phyloP scores from a whole-genome alignment of 108 stramenopile genomes.

The Hondaea fermentalgiana region DNA sequence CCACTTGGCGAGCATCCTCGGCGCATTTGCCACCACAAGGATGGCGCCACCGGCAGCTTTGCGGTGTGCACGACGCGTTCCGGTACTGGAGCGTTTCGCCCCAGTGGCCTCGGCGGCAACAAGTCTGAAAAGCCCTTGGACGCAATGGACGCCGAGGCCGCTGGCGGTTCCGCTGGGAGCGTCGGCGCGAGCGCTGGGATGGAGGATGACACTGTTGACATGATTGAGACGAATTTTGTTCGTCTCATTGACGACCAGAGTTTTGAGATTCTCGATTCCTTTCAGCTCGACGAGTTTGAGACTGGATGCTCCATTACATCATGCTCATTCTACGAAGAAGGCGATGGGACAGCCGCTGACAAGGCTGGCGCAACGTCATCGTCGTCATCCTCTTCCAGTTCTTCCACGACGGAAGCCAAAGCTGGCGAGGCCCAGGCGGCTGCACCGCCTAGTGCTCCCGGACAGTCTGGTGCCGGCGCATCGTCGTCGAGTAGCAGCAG shows the following conservation, averaged over 20 bases:
- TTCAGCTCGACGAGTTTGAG: constrained; percentile 23
- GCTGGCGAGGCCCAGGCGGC: neutral
- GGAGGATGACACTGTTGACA: neutral
- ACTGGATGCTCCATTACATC: neutral
- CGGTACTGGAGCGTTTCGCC: neutral
- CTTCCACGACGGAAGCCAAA: neutral
- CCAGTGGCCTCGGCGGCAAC: neutral
- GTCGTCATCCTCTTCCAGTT: neutral
- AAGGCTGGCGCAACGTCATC: neutral
- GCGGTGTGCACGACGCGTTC: constrained; percentile 13
- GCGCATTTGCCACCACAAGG: constrained; percentile 66
- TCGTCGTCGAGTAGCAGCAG: neutral
- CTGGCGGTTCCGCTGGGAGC: too few relatives aligned
- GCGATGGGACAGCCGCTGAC: neutral
- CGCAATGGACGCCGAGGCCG: neutral
- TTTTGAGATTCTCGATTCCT: neutral
- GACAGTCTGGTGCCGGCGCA: neutral
- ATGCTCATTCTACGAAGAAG: neutral
- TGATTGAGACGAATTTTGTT: constrained; percentile 17
- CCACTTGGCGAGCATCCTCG: constrained; percentile 82
- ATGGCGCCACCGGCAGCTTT: constrained; percentile 17
- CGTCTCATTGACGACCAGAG: constrained; percentile 22
- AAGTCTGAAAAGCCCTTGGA: neutral
- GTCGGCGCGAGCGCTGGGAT: too few relatives aligned
- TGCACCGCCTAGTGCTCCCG: neutral